Base-by-base conservation (phyloP, 305 asterid genomes). In the Caryopteris hybrid region DNA sequence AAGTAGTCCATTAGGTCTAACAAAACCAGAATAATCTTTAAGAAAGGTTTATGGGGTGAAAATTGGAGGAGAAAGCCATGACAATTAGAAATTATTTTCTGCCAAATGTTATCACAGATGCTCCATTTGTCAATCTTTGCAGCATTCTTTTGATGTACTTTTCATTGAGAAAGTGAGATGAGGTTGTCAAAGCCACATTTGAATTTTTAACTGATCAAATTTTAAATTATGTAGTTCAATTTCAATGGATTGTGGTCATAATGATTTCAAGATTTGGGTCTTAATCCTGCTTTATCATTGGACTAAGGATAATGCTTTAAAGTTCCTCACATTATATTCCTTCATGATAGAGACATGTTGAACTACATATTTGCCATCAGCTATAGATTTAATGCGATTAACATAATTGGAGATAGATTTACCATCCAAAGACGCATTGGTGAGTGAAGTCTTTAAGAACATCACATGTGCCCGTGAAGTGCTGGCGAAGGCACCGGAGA, bases 261-360 rank as follows among this genome's bases (percentile, higher is more conserved):
- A 18, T 53, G 54, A 39, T 66, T 43, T 53, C 34, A 4, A 6
- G 41, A 8, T 41, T 34, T 65, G 63, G 23, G n/a, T 60, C 53
- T 53, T 70, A 43, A 48, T 16, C 54, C 31, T 47, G 23, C 53
- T 56, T 51, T 58, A 41, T 13, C 61, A 34, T 52, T 70, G 63
- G 21, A 14, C 20, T 8, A 8, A 41, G 57, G 41, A 36, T 36
- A 36, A 36, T 36, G 11, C 41, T 7, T 36, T 36, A 9, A 64
- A 29, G 47, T 18, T 63, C 16, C 56, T 70, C 80, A 69, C 62
- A 56, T 70, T 34, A 31, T 45, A 48, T 38, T 17, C 66, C 27
- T 18, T 46, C 69, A 58, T 70, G 66, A 67, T 74, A 94, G 98
- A 88, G 89, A 74, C 97, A 97, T 71, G 88, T 87, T 55, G 83